Percentiles rank a stretch among this genome's conserved stretches.
phyloP scores from a whole-genome alignment of 75 land plant species.

The Gnetum montanum region DNA sequence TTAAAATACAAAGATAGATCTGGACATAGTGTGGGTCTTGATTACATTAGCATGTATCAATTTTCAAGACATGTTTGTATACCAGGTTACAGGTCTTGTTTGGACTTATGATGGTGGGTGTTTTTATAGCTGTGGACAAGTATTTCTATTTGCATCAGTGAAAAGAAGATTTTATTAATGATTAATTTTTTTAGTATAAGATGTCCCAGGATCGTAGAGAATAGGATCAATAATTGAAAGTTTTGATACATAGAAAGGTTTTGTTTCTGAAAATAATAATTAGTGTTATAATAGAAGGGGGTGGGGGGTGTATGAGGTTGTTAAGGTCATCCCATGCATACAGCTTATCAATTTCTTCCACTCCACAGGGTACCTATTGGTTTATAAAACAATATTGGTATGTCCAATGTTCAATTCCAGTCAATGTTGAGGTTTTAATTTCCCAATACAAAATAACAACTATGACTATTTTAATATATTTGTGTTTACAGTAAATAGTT shows the following conservation, averaged over 20 bases:
- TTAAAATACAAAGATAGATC: too few relatives aligned
- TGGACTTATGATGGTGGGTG: conserved; percentile 72
- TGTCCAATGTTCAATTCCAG: neutral
- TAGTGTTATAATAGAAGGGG: too few relatives aligned
- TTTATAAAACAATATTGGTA: neutral
- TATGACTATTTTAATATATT: too few relatives aligned
- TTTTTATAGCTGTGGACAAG: conserved; percentile 92
- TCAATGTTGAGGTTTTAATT: too few relatives aligned
- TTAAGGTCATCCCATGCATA: too few relatives aligned
- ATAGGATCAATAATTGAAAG: neutral
- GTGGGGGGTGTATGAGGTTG: too few relatives aligned
- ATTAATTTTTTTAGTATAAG: too few relatives aligned
- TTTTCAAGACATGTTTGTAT: neutral
- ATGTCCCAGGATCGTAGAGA: too few relatives aligned
- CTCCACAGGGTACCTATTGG: neutral
- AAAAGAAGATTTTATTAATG: neutral
- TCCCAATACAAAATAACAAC: too few relatives aligned
- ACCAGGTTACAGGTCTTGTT: conserved; percentile 78
- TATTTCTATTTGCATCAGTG: conserved; percentile 6
- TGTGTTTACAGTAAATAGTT: too few relatives aligned
- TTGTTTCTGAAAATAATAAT: too few relatives aligned
- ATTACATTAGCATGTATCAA: conserved; percentile 2
- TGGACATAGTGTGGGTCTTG: too few relatives aligned
- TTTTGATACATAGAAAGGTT: neutral
- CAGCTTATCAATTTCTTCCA: neutral